Percentiles rank a stretch among this genome's conserved stretches.
Conservation (phyloP, 305 asterid genomes). For the Rubia tinctorum region DNA sequence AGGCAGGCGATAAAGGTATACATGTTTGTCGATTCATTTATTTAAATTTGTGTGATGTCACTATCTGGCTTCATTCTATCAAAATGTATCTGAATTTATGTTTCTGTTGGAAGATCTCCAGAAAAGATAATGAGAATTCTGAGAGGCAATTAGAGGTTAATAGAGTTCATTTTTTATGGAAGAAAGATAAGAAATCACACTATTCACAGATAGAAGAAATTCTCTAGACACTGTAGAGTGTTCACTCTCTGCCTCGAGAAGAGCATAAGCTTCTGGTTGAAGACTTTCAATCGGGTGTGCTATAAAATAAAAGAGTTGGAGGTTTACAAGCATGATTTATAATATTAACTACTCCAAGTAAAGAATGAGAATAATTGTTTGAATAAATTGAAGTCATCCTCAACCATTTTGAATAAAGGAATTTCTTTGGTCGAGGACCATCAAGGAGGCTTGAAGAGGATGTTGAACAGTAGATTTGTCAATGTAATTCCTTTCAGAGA, state of each 20-base stretch:
- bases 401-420: constrained; percentile 50
- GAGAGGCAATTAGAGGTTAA: constrained; percentile 76
- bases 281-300: constrained; percentile 63
- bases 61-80: too few relatives aligned
- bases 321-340: constrained; percentile 43
- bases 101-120: constrained; percentile 34
- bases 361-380: constrained; percentile 56
- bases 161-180: constrained; percentile 52
- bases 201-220: constrained; percentile 57
- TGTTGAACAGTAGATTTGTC: constrained; percentile 47
- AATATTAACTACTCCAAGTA: constrained; percentile 51
- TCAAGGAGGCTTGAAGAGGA: constrained; percentile 74
- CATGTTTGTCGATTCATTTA: not conserved
- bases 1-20: constrained; percentile 80
- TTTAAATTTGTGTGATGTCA: too few relatives aligned
- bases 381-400: constrained; percentile 44
- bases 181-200: constrained; percentile 47
- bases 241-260: constrained; percentile 67
- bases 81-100: too few relatives aligned
- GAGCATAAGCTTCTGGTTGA: constrained; percentile 49
- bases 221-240: constrained; percentile 49
- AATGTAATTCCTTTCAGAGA: constrained; percentile 50
- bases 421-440: constrained; percentile 54
- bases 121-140: constrained; percentile 68
- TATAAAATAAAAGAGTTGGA: constrained; percentile 59